Percentiles rank a stretch among this genome's conserved stretches.
These are phyloP conservation scores for Teunomyces tritomae DNA, from an alignment of 805 yeast genomes.

Conservation along the genomic window DNA sequence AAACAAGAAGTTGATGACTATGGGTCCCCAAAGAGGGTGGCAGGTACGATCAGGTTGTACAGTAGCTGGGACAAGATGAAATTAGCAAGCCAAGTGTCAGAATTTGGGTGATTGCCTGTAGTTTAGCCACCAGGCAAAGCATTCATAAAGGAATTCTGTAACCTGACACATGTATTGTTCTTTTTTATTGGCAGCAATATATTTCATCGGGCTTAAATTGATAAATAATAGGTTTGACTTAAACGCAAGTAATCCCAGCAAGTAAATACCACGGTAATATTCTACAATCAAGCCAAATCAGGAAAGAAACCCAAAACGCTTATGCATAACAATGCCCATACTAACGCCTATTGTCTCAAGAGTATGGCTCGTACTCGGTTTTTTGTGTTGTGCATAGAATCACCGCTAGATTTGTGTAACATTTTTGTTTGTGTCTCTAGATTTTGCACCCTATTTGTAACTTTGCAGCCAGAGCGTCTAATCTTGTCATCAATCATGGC, in stretches of 20 bases:
- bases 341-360: no score
- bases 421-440: not conserved
- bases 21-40: no score
- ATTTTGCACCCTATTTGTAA: conserved; percentile 1
- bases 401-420: not conserved
- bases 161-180: no score
- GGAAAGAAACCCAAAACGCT: no score
- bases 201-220: no score
- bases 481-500: not conserved
- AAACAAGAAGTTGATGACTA: not conserved
- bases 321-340: no score
- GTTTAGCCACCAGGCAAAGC: not conserved
- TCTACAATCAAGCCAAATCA: no score
- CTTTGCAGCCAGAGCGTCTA: conserved; percentile 2
- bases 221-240: no score
- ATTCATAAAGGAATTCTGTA: no score
- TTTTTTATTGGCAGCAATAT: no score
- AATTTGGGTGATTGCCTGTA: not conserved
- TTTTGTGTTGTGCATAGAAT: not conserved
- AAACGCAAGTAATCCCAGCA: no score
- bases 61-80: not conserved
- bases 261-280: no score
- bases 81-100: not conserved
- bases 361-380: not conserved
- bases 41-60: not conserved